These are phyloP conservation scores for Ascodesmis nigricans DNA, from an alignment of 495 filamentous ascomycete species.

Conservation along the genomic window DNA sequence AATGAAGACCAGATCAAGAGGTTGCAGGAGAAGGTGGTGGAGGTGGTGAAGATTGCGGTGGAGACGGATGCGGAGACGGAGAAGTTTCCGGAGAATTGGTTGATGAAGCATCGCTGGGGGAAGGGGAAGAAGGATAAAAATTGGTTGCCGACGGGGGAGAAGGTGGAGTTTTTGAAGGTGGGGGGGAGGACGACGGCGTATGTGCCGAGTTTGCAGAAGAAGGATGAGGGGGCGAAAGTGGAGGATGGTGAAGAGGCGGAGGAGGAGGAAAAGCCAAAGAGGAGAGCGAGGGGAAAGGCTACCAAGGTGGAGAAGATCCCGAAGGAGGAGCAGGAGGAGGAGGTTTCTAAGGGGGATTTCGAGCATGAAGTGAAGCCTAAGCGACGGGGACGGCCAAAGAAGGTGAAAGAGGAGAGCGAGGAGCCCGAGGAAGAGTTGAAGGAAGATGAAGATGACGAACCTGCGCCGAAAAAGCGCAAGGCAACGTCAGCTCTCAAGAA, in stretches of 20 bases:
- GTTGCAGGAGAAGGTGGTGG: constrained; percentile 49
- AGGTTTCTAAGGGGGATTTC: no score
- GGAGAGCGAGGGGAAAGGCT: not conserved
- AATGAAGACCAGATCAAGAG: constrained; percentile 43
- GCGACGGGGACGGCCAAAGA: constrained; percentile 1
- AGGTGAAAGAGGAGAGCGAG: not conserved
- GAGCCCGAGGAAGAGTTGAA: no score
- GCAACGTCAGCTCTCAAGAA: no score
- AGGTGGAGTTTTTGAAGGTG: constrained; percentile 62
- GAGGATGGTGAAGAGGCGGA: not conserved
- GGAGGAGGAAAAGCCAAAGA: constrained; percentile 5
- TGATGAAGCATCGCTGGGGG: constrained; percentile 78
- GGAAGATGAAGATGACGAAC: not conserved
- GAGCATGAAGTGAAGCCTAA: constrained; percentile 1
- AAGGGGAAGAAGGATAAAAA: constrained; percentile 53
- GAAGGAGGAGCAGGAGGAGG: constrained; percentile 1
- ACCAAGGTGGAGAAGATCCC: not conserved
- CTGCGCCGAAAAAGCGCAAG: not conserved
- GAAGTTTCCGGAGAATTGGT: constrained; percentile 71
- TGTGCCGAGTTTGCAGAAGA: constrained; percentile 68
- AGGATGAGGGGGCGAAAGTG: constrained; percentile 22
- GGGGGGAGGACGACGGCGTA: constrained; percentile 76
- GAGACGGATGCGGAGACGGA: constrained; percentile 60
- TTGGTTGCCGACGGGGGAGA: constrained; percentile 59
- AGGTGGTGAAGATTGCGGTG: constrained; percentile 58